phyloP scores from a whole-genome alignment of 352 stramenopile species.

The Phytopythium montanum region DNA sequence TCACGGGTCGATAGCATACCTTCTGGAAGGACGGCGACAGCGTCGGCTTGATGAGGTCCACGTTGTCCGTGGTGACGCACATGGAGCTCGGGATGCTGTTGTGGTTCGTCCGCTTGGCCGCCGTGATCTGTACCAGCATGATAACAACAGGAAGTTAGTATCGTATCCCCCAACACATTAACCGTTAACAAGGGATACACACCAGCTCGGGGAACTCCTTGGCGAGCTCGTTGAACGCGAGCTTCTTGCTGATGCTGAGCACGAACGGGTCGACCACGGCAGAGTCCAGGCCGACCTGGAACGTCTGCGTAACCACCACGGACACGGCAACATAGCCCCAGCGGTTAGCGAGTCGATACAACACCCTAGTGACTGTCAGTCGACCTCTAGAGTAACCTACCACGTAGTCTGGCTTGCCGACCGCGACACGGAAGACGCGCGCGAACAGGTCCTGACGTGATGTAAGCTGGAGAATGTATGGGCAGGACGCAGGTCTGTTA shows the following conservation, averaged over 20 bases:
- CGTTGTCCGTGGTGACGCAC: constrained; percentile 60
- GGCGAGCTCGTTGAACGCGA: constrained; percentile 59
- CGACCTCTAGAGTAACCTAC: constrained; percentile 14
- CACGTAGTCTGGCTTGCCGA: constrained; percentile 49
- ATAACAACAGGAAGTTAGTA: no score
- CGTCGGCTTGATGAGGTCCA: constrained; percentile 56
- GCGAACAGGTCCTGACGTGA: constrained; percentile 66
- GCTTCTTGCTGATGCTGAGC: constrained; percentile 69
- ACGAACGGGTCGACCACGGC: constrained; percentile 66
- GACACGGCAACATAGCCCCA: background rate
- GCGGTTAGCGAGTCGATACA: background rate
- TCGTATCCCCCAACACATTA: no score
- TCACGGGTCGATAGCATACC: background rate
- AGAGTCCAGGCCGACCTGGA: constrained; percentile 63
- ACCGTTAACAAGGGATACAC: no score
- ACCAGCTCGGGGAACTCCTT: constrained; percentile 76
- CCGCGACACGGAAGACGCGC: constrained; percentile 40
- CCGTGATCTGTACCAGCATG: constrained; percentile 38
- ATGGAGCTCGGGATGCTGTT: constrained; percentile 57
- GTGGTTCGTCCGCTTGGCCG: constrained; percentile 54
- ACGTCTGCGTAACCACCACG: constrained; percentile 39
- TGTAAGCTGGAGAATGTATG: constrained; percentile 24
- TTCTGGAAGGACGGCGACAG: constrained; percentile 21
- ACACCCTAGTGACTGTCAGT: no score
- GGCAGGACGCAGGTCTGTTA: background rate